Percentiles rank a stretch among this genome's conserved stretches.
Conservation (phyloP, 1,284 basidiomycete species). For the Singerocomus inundabilis region DNA sequence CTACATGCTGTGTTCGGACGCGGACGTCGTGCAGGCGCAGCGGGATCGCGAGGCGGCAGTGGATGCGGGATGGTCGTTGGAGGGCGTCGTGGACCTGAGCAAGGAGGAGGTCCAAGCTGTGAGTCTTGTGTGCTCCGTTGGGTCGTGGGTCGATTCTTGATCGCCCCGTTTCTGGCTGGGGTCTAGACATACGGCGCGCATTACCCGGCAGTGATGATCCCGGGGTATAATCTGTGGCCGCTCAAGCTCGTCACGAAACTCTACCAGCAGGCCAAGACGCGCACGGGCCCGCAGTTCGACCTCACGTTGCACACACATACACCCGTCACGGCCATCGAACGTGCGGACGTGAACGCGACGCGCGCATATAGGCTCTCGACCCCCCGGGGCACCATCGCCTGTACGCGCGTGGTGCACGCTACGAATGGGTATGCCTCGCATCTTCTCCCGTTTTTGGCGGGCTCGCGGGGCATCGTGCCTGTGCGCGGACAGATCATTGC, state of each 20-base stretch:
- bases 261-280: slow-evolving; percentile 44
- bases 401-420: slow-evolving; percentile 70
- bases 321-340: slow-evolving; percentile 51
- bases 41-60: slow-evolving; percentile 55
- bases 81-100: slow-evolving; percentile 46
- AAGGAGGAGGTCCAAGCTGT: slow-evolving; percentile 52
- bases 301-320: slow-evolving; percentile 68
- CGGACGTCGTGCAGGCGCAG: slow-evolving; percentile 39
- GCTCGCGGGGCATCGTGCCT: slow-evolving; percentile 59
- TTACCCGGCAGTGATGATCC: slow-evolving; percentile 50
- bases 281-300: slow-evolving; percentile 30
- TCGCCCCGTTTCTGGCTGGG: neutral
- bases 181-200: slow-evolving; percentile 54
- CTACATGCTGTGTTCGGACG: slow-evolving; percentile 48
- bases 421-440: slow-evolving; percentile 78
- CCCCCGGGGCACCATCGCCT: slow-evolving; percentile 54
- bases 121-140: neutral
- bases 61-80: slow-evolving; percentile 50
- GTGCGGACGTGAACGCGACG: neutral
- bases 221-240: slow-evolving; percentile 72
- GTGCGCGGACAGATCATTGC: slow-evolving; percentile 74
- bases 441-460: slow-evolving; percentile 56
- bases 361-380: slow-evolving; percentile 38
- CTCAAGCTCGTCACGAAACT: slow-evolving; percentile 71
- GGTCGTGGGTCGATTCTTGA: neutral